Percentiles rank a stretch among this genome's conserved stretches.
phyloP scores from a whole-genome alignment of 1,284 basidiomycete genomes.

The Apiotrichum domesticum region DNA sequence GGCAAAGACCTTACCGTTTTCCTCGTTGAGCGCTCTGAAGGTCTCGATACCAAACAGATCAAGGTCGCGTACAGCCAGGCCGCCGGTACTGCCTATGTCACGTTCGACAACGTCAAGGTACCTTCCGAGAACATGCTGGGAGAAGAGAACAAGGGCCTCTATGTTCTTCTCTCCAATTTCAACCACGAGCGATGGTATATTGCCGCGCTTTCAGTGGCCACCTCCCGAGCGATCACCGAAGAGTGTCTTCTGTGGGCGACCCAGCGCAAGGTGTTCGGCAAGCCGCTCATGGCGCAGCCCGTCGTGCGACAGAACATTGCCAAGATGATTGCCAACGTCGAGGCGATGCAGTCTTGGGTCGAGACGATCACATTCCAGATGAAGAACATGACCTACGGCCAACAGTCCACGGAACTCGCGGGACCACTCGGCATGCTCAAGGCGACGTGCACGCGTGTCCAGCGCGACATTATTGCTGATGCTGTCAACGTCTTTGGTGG shows the following conservation, averaged over 20 bases:
- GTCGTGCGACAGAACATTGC: slow-evolving; percentile 70
- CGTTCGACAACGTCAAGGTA: slow-evolving; percentile 79
- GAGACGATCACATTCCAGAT: slow-evolving; percentile 88
- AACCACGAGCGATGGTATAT: slow-evolving; percentile 45
- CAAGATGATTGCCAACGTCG: slow-evolving; percentile 73
- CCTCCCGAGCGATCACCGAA: slow-evolving; percentile 40
- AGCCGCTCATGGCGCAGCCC: slow-evolving; percentile 72
- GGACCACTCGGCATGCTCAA: slow-evolving; percentile 50
- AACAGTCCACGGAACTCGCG: slow-evolving; percentile 56
- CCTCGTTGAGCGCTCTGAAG: slow-evolving; percentile 67
- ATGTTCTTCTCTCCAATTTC: slow-evolving; percentile 58
- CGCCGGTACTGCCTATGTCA: slow-evolving; percentile 73
- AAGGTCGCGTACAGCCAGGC: slow-evolving; percentile 64
- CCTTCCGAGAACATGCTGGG: slow-evolving; percentile 80
- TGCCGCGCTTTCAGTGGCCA: slow-evolving; percentile 25
- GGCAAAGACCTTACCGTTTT: slow-evolving; percentile 61
- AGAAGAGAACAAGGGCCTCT: slow-evolving; percentile 71
- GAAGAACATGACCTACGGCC: slow-evolving; percentile 70
- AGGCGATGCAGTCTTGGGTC: slow-evolving; percentile 79
- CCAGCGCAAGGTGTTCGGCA: slow-evolving; percentile 78
- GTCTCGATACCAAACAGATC: slow-evolving; percentile 79
- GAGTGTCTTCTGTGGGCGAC: slow-evolving; percentile 57
- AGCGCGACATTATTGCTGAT: neutral
- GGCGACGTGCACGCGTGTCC: slow-evolving; percentile 53
- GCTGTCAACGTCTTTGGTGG: neutral